phyloP scores from a whole-genome alignment of 495 filamentous ascomycete species.

The Penicillium dipodomyicola region DNA sequence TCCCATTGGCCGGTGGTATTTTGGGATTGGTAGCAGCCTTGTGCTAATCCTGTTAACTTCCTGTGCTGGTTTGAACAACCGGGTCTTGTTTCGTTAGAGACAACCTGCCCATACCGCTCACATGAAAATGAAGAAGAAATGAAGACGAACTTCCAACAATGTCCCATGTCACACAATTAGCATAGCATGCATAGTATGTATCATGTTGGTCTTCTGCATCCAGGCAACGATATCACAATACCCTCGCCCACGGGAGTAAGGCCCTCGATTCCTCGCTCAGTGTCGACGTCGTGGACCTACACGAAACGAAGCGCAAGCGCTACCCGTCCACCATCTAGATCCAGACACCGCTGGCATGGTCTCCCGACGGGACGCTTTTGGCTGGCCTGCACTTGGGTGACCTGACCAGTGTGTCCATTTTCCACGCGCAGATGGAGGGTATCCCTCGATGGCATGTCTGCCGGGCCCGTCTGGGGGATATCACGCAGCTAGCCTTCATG shows the following conservation, averaged over 20 bases:
- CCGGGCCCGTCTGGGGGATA: neutral
- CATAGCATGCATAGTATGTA: no score
- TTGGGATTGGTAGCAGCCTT: no score
- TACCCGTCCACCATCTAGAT: neutral
- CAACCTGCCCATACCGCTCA: no score
- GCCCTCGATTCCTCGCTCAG: neutral
- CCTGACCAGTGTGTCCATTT: neutral
- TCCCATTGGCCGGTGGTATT: no score
- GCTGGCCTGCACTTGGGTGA: neutral
- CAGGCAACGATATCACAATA: no score
- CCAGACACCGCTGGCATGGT: neutral
- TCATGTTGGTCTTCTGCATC: no score
- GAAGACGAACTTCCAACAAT: no score
- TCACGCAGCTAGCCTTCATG: neutral
- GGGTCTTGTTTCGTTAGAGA: no score
- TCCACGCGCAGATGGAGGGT: neutral
- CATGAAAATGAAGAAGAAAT: no score
- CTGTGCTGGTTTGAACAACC: no score
- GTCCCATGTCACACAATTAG: no score
- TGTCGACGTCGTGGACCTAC: neutral
- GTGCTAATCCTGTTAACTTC: no score
- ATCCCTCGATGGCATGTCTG: neutral
- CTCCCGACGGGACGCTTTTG: neutral
- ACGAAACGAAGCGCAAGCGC: neutral
- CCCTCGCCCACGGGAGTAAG: neutral